Conservation (phyloP, 1,139 yeast genomes). For the Taphrina populina region DNA sequence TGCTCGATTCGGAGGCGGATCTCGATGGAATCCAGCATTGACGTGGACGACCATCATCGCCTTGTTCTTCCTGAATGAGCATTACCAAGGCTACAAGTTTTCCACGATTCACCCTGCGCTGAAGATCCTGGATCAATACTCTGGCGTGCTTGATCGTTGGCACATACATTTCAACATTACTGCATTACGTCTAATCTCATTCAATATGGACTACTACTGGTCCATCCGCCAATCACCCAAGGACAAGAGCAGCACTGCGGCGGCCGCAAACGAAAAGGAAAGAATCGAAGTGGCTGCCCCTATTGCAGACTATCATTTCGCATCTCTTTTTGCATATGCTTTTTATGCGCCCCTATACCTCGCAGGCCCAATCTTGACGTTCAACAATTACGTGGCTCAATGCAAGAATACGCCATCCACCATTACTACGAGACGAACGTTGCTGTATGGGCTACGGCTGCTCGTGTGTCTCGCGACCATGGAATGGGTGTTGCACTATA, state of each 20-base stretch:
- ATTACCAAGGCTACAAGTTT: constrained; percentile 56
- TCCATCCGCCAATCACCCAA: constrained; percentile 4
- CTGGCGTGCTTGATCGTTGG: constrained; percentile 85
- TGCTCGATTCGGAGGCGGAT: constrained; percentile 48
- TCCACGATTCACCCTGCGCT: constrained; percentile 49
- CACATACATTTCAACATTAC: constrained; percentile 93
- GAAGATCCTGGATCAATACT: constrained; percentile 44
- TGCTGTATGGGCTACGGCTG: constrained; percentile 66
- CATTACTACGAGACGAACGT: constrained; percentile 54
- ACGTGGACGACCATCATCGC: constrained; percentile 80
- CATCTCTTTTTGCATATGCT: constrained; percentile 71
- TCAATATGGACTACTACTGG: constrained; percentile 64
- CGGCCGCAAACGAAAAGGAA: constrained; percentile 53
- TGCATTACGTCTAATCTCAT: constrained; percentile 77
- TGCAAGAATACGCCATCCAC: constrained; percentile 52
- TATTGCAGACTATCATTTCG: constrained; percentile 56
- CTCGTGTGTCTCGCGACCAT: constrained; percentile 71
- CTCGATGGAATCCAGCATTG: constrained; percentile 38
- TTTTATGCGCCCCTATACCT: constrained; percentile 85
- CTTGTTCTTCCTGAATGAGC: constrained; percentile 74
- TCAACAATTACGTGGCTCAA: constrained; percentile 86
- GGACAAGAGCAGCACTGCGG: not conserved
- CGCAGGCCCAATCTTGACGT: constrained; percentile 92
- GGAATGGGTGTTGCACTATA: constrained; percentile 84
- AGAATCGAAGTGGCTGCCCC: constrained; percentile 68